Conservation (phyloP, 2,329 filamentous ascomycete genomes). For the Neopestalotiopsis rosae region DNA sequence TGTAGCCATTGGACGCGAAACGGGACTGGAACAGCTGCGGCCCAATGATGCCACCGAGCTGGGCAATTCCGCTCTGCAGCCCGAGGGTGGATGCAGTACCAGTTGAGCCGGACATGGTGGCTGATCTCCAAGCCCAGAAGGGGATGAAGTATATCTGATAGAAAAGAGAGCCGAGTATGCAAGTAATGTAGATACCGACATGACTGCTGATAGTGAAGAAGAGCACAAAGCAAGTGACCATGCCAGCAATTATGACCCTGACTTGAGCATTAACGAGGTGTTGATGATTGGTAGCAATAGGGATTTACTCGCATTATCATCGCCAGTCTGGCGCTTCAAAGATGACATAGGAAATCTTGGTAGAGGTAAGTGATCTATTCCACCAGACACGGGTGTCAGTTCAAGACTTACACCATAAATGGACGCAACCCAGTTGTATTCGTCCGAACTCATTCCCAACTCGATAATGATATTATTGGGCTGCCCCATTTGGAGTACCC, state of each 20-base stretch:
- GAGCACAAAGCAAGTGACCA: slow-evolving; percentile 49
- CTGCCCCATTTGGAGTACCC: slow-evolving; percentile 47
- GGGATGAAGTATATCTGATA: slow-evolving; percentile 50
- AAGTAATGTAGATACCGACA: slow-evolving; percentile 48
- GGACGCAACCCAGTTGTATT: slow-evolving; percentile 46
- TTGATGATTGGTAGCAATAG: not conserved
- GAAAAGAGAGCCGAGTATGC: slow-evolving; percentile 48
- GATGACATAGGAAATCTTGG: slow-evolving; percentile 42
- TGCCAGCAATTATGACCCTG: slow-evolving; percentile 42
- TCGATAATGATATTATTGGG: slow-evolving; percentile 42
- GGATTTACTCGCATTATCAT: slow-evolving; percentile 38
- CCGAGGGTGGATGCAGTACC: slow-evolving; percentile 50
- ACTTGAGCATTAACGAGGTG: not conserved
- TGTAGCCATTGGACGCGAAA: slow-evolving; percentile 47
- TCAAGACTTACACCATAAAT: slow-evolving; percentile 41
- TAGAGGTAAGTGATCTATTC: not conserved
- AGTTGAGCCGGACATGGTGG: slow-evolving; percentile 46
- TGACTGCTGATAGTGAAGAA: slow-evolving; percentile 43
- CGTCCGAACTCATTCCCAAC: slow-evolving; percentile 43
- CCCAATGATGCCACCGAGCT: slow-evolving; percentile 50
- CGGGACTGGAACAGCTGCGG: slow-evolving; percentile 49
- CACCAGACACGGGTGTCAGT: not conserved
- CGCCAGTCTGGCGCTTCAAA: slow-evolving; percentile 45
- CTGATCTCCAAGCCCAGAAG: slow-evolving; percentile 51
- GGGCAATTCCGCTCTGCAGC: slow-evolving; percentile 47